A percentile compares a stretch with the other conserved stretches of the same genome.
Conservation (phyloP, 306 rosid species). For the Inga leiocalycina region DNA sequence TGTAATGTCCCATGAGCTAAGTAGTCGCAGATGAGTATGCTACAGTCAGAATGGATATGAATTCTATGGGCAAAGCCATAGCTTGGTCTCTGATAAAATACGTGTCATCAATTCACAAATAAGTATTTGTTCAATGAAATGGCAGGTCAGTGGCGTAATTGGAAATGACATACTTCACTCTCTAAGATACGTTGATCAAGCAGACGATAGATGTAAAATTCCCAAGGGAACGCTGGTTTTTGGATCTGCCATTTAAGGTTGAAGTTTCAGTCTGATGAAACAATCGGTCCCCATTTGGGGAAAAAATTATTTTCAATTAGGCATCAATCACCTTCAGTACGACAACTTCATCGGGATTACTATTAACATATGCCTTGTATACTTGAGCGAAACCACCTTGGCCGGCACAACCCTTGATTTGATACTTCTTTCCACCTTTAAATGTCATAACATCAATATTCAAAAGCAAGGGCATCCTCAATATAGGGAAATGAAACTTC, state of each 20-base stretch:
- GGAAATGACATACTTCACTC: conserved; percentile 56
- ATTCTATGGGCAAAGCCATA: conserved; percentile 78
- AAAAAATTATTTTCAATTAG: neutral
- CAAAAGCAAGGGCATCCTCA: conserved; percentile 11
- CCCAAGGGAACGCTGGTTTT: conserved; percentile 93
- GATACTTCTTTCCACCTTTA: conserved; percentile 86
- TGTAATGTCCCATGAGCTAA: conserved; percentile 89
- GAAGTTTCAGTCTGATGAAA: conserved; percentile 35
- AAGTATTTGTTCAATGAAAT: conserved; percentile 38
- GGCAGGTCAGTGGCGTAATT: conserved; percentile 29
- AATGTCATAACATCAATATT: conserved; percentile 35
- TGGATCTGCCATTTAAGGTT: conserved; percentile 64
- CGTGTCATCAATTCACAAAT: conserved; percentile 41
- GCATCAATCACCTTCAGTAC: conserved; percentile 70
- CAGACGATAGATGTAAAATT: conserved; percentile 91
- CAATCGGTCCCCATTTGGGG: neutral
- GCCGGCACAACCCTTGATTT: conserved; percentile 91
- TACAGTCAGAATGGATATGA: conserved; percentile 79
- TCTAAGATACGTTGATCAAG: conserved; percentile 72
- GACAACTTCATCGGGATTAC: conserved; percentile 77
- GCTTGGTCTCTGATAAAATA: conserved; percentile 73
- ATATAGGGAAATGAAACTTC: conserved; percentile 9
- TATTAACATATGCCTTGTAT: conserved; percentile 66
- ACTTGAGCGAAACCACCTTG: conserved; percentile 95
- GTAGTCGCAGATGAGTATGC: conserved; percentile 78